Conservation (phyloP, 257 asterid species). For the Nicotiana benthamiana region DNA sequence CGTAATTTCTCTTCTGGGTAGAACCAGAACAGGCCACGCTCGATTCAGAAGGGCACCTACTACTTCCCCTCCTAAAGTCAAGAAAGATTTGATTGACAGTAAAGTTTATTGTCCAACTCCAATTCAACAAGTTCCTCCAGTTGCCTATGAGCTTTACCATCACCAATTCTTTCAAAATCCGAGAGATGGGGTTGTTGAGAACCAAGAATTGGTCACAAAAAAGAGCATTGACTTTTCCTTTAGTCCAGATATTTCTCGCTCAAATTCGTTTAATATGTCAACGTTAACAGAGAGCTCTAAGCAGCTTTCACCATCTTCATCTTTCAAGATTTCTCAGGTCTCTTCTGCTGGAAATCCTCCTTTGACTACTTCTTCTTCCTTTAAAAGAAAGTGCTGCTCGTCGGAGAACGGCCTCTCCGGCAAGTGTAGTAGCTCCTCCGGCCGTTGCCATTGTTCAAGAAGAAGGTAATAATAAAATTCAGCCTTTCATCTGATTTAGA, state of each 20-base stretch:
- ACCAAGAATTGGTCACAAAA: conserved; percentile 15
- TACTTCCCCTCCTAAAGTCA: not conserved
- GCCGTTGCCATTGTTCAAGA: conserved; percentile 81
- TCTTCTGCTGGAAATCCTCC: conserved; percentile 78
- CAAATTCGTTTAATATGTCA: conserved; percentile 41
- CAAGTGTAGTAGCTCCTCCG: conserved; percentile 65
- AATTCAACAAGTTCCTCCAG: conserved; percentile 55
- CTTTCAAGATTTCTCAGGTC: conserved; percentile 34
- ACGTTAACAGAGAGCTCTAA: conserved; percentile 33
- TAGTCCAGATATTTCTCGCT: conserved; percentile 33
- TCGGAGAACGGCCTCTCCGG: conserved; percentile 62
- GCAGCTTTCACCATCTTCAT: not conserved
- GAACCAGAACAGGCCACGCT: conserved; percentile 78
- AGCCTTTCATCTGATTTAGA: not conserved
- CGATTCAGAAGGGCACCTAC: conserved; percentile 75
- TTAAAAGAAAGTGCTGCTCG: conserved; percentile 54
- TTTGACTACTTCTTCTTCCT: conserved; percentile 43
- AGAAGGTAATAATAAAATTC: conserved; percentile 34
- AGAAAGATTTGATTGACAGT: conserved; percentile 5
- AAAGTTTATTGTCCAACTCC: conserved; percentile 77
- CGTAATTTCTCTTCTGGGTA: conserved; percentile 52
- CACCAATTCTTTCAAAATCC: conserved; percentile 12
- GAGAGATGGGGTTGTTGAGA: not conserved
- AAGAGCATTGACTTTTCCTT: conserved; percentile 45
- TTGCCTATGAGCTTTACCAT: not conserved